Evolutionary conservation across 768 basidiomycete species (phyloP).

Genomic region (Xerocomus brunneocitrinus): DNA sequence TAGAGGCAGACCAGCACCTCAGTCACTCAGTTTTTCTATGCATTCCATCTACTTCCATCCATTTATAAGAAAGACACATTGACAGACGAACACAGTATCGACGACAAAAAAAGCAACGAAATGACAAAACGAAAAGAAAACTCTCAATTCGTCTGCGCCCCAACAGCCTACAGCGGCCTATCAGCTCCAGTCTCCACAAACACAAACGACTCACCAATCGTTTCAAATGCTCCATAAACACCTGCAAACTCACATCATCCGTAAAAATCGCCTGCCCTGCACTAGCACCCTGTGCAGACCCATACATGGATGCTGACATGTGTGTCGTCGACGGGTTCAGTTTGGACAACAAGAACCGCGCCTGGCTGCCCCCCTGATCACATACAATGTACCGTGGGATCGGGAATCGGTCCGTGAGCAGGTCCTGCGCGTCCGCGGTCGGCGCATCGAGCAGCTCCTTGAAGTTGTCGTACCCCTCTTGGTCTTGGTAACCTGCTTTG

Average conservation of each 20-base stretch:
- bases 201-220: slow-evolving; percentile 58
- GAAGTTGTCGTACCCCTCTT: slow-evolving; percentile 98
- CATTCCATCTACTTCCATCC: too few relatives aligned
- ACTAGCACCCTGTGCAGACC: slow-evolving; percentile 59
- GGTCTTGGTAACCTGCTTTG: slow-evolving; percentile 97
- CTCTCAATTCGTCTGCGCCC: slow-evolving; percentile 59
- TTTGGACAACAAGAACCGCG: slow-evolving; percentile 95
- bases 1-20: too few relatives aligned
- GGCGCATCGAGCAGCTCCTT: slow-evolving; percentile 89
- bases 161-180: slow-evolving; percentile 47
- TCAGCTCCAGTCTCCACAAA: neutral
- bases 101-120: neutral
- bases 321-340: slow-evolving; percentile 98
- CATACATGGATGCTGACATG: slow-evolving; percentile 89
- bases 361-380: slow-evolving; percentile 96
- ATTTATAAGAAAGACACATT: slow-evolving; percentile 1
- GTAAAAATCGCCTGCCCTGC: slow-evolving; percentile 95
- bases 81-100: slow-evolving; percentile 12
- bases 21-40: too few relatives aligned
- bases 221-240: slow-evolving; percentile 97
- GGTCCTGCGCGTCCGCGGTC: slow-evolving; percentile 89
- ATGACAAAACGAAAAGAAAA: neutral
- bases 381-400: slow-evolving; percentile 98
- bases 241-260: slow-evolving; percentile 95
- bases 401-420: slow-evolving; percentile 92